Evolutionary conservation across 2,329 filamentous ascomycete genomes (phyloP).

Genomic region (Diaporthe caulivora): DNA sequence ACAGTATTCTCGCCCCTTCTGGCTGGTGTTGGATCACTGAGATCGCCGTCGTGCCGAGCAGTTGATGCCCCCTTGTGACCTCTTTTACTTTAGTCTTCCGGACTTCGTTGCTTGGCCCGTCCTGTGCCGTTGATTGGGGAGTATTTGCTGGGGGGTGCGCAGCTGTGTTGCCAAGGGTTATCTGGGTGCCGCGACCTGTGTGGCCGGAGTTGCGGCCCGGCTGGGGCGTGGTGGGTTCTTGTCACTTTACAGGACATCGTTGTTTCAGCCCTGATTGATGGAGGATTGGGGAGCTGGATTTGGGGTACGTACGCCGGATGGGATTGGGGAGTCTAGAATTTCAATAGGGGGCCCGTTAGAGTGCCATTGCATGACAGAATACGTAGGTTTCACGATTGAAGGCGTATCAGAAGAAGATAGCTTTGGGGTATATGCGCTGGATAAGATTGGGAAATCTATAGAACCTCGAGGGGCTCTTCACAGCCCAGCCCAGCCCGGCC

Average conservation of each 20-base stretch:
- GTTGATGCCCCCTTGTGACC: background rate
- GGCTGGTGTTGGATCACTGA: background rate
- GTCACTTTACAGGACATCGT: background rate
- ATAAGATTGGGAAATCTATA: conserved; percentile 14
- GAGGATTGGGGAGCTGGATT: background rate
- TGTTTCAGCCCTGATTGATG: background rate
- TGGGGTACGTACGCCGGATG: background rate
- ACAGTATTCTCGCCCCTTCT: background rate
- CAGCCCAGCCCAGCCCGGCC: background rate
- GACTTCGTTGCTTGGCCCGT: background rate
- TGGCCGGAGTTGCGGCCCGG: background rate
- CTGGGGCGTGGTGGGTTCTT: background rate
- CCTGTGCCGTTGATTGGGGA: background rate
- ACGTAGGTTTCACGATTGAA: background rate
- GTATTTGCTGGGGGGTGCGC: background rate
- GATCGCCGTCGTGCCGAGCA: background rate
- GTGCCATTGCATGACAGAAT: background rate
- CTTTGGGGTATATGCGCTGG: conserved; percentile 3
- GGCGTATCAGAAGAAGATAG: background rate
- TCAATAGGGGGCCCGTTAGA: too few relatives aligned
- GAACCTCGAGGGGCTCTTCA: background rate
- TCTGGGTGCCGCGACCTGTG: background rate
- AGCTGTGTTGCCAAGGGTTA: background rate
- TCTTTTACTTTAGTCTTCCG: background rate
- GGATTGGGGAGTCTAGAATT: too few relatives aligned